phyloP scores from a whole-genome alignment of 768 basidiomycete species.

The Phylloporus sp. region DNA sequence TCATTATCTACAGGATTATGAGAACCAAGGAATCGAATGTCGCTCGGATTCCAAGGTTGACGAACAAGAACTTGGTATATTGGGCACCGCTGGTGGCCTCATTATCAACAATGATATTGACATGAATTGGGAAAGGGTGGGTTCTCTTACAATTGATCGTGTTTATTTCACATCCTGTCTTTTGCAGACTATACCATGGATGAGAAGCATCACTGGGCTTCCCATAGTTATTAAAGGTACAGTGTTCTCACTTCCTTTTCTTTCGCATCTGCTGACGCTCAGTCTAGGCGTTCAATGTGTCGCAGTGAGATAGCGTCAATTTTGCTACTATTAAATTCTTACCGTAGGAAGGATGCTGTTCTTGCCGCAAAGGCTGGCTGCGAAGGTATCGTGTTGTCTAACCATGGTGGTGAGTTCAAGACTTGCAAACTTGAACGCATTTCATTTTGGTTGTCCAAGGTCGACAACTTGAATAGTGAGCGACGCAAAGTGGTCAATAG shows the following conservation, averaged over 20 bases:
- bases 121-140: slow-evolving; percentile 74
- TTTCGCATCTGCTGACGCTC: slow-evolving; percentile 6
- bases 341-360: slow-evolving; percentile 65
- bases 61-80: slow-evolving; percentile 37
- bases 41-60: slow-evolving; percentile 22
- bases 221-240: slow-evolving; percentile 74
- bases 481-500: not conserved
- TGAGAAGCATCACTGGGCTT: slow-evolving; percentile 62
- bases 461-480: slow-evolving; percentile 79
- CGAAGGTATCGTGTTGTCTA: slow-evolving; percentile 84
- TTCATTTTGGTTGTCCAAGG: slow-evolving; percentile 32
- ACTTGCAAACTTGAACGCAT: not conserved
- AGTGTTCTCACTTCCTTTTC: not conserved
- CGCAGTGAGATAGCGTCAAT: slow-evolving; percentile 39
- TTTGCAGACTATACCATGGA: slow-evolving; percentile 69
- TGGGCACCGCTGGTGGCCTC: slow-evolving; percentile 67
- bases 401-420: slow-evolving; percentile 70
- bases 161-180: not conserved
- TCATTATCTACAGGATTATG: slow-evolving; percentile 54
- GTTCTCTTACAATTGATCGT: slow-evolving; percentile 5
- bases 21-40: slow-evolving; percentile 34
- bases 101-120: slow-evolving; percentile 64
- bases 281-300: slow-evolving; percentile 67
- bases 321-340: slow-evolving; percentile 1
- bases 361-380: slow-evolving; percentile 80